Evolutionary conservation across 2,329 filamentous ascomycete species (phyloP), one percentile per base, ranked within the genome.

Genomic region (Diaporthe sp.): DNA sequence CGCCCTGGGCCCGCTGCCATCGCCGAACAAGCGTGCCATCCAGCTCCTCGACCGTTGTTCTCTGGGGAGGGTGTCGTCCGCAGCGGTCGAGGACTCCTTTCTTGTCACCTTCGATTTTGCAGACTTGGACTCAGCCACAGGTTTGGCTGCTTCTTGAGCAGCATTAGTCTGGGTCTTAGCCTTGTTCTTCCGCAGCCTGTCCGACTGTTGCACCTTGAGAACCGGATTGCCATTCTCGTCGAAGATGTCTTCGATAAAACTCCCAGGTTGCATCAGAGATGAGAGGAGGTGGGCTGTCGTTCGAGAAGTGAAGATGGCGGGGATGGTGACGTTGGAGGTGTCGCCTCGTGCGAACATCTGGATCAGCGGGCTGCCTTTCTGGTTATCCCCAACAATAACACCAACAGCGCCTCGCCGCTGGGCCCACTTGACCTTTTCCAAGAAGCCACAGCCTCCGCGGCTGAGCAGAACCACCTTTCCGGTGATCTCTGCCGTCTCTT

Each of bases 321-420:
- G 96, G 72, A 99, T 98, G 0, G 95, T 95, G 78, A 98, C 91
- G 81, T 98, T 98, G 46, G 96, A 97, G 4, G 96, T 98, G 82
- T 98, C 96, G 51, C 96, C 97, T 80, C 94, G 92, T n/a, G 97
- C 97, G 83, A 98, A 98, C 97, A 99, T 99, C 80, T 97, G 97
- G 70, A 98, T 94, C 77, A 99, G 86, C 49, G 94, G 94, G 5
- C 95, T 96, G 60, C 96, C 96, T 77, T 94, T 94, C 75, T 94
- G 93, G 83, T 98, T 94, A 83, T 99, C 97, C 37, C 97, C 97
- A 4, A 99, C 96, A 78, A 99, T 97, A 76, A 99, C 88, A 49
- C 95, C 97, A 76, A 95, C 90, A 28, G 94, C 97, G 34, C 97
- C 97, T 81, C 97, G 91, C 77, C 95, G 91, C 83, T 99, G 97